Evolutionary conservation across 148 eudicot genomes (phyloP).

Genomic region (Bassia scoparia): DNA sequence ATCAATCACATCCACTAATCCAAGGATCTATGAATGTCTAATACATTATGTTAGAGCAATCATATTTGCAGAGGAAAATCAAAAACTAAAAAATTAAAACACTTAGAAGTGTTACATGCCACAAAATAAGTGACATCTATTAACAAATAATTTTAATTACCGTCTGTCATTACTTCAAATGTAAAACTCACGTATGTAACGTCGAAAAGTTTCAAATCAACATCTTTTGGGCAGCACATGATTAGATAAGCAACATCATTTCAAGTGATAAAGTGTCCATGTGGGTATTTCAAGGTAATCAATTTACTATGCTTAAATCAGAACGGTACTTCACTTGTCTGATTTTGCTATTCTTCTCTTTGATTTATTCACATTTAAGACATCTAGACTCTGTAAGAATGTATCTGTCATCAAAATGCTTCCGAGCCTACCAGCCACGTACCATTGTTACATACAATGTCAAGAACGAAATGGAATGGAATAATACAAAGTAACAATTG

Average conservation of each 20-base stretch:
- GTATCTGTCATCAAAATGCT: conserved; percentile 39
- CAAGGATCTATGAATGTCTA: too few species aligned
- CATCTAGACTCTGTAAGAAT: conserved; percentile 27
- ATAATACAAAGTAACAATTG: background rate
- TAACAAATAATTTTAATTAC: background rate
- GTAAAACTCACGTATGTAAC: conserved; percentile 73
- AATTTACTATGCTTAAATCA: background rate
- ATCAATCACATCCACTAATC: too few species aligned
- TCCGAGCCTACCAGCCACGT: conserved; percentile 76
- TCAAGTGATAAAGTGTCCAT: background rate
- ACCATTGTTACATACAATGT: conserved; percentile 44
- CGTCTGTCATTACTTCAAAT: background rate
- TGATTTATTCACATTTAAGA: conserved; percentile 25
- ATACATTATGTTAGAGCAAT: too few species aligned
- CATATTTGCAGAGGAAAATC: too few species aligned
- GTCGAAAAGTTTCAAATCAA: conserved; percentile 91
- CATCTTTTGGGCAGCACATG: conserved; percentile 71
- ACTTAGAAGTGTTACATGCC: too few species aligned
- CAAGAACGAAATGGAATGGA: background rate
- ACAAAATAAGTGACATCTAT: too few species aligned
- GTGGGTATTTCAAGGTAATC: background rate
- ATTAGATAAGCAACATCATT: background rate
- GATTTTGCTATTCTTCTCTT: conserved; percentile 29
- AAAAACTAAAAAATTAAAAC: too few species aligned
- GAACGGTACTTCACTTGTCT: conserved; percentile 45